phyloP scores from a whole-genome alignment of 768 basidiomycete species.

The Russula dissimulans region DNA sequence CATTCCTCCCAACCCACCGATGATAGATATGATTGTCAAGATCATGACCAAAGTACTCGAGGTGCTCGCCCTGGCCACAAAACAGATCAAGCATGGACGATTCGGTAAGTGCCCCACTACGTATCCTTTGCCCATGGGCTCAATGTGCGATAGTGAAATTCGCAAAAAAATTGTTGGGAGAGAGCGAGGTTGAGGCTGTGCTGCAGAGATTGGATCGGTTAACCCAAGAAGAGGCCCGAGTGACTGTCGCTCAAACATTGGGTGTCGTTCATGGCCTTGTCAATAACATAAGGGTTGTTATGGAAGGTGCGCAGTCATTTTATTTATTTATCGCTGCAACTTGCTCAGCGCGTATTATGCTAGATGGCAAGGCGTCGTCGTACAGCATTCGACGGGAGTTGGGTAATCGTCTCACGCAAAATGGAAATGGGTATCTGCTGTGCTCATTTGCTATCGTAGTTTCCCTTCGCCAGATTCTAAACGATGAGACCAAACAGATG shows the following conservation, averaged over 20 bases:
- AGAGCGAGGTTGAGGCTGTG: neutral
- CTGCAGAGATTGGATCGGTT: neutral
- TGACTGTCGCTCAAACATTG: neutral
- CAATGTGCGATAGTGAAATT: neutral
- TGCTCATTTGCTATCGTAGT: neutral
- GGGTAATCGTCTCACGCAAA: neutral
- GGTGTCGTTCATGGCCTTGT: neutral
- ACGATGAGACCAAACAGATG: neutral
- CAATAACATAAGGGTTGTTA: neutral
- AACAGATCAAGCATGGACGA: neutral
- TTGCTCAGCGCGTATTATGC: neutral
- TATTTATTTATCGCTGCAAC: neutral
- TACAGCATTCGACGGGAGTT: neutral
- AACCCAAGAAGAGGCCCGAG: neutral
- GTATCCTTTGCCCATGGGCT: neutral
- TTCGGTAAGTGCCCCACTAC: neutral
- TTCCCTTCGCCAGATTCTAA: neutral
- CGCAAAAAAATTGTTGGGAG: conserved; percentile 1
- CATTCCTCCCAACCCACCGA: neutral
- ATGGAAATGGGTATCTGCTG: neutral
- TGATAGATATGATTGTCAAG: neutral
- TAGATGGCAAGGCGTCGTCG: conserved; percentile 1
- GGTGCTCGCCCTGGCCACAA: conserved; percentile 2
- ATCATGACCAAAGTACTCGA: neutral
- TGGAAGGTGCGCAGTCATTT: neutral